Conservation (phyloP, 1,284 basidiomycete species). For the Entoloma clypeatum region DNA sequence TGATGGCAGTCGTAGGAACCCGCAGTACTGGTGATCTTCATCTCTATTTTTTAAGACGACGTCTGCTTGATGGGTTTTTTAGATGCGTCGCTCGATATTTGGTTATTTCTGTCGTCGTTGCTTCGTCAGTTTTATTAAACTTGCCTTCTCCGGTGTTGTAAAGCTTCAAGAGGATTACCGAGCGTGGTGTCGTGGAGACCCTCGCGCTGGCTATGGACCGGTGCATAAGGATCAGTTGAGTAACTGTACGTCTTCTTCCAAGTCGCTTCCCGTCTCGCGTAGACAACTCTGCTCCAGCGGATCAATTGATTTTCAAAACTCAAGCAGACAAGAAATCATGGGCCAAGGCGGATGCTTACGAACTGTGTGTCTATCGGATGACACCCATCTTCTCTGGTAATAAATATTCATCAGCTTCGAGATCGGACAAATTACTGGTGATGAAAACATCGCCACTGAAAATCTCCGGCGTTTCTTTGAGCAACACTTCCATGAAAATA, state of each 20-base stretch:
- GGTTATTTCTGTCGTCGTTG: constrained; percentile 76
- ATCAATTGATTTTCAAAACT: constrained; percentile 63
- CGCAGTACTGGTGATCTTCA: constrained; percentile 34
- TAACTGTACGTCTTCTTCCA: constrained; percentile 34
- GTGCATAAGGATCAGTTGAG: constrained; percentile 56
- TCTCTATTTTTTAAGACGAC: not conserved
- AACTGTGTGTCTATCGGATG: constrained; percentile 43
- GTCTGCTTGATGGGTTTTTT: constrained; percentile 12
- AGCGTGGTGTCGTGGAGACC: constrained; percentile 53
- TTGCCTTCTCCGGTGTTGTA: constrained; percentile 65
- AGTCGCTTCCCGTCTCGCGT: not conserved
- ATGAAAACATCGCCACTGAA: constrained; percentile 64
- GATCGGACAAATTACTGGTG: constrained; percentile 55
- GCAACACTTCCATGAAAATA: constrained; percentile 72
- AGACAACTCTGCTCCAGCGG: constrained; percentile 28
- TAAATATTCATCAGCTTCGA: constrained; percentile 51
- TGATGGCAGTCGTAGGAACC: constrained; percentile 29
- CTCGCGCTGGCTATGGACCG: constrained; percentile 43
- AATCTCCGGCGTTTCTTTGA: constrained; percentile 75
- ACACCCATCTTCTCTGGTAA: too few species aligned
- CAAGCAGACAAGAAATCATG: constrained; percentile 61
- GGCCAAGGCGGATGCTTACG: constrained; percentile 59
- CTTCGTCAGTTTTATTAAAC: constrained; percentile 66
- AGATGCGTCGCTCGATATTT: constrained; percentile 72
- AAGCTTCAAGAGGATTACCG: constrained; percentile 62